These are phyloP conservation scores for Odontarrhena argentea DNA, from an alignment of 345 rosid species.

Conservation along the genomic window DNA sequence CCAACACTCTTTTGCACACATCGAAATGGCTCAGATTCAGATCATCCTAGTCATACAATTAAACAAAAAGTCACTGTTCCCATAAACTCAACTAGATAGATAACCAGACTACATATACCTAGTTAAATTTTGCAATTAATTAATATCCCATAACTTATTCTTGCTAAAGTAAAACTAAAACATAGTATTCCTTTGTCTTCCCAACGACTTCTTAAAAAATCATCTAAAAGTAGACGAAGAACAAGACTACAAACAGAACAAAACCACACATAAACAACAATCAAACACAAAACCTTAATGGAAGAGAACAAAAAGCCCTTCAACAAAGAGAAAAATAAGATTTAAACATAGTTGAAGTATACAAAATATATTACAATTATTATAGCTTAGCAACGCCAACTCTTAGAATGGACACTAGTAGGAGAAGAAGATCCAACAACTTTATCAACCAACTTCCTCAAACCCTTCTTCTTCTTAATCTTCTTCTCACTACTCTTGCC, in stretches of 20 bases:
- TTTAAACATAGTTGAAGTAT: neutral
- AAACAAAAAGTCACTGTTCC: too few species aligned
- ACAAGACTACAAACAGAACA: neutral
- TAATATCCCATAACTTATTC: too few species aligned
- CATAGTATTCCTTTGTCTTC: neutral
- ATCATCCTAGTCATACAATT: too few species aligned
- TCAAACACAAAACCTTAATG: neutral
- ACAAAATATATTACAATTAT: neutral
- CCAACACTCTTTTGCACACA: too few species aligned
- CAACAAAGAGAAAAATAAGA: neutral
- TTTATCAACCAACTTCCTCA: constrained; percentile 37
- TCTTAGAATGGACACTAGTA: constrained; percentile 21
- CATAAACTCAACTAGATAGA: too few species aligned
- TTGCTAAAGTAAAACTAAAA: too few species aligned
- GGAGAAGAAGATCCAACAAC: constrained; percentile 47
- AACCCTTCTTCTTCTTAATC: constrained; percentile 35
- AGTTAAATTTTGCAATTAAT: too few species aligned
- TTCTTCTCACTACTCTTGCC: neutral
- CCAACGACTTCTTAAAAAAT: neutral
- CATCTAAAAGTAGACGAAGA: neutral
- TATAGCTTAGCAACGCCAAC: constrained; percentile 36
- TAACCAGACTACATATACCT: too few species aligned
- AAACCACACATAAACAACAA: neutral
- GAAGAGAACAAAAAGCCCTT: neutral
- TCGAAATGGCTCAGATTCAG: too few species aligned